Percentiles rank a stretch among this genome's conserved stretches.
Conservation (phyloP, 179 eudicot genomes). For the Vitellaria paradoxa region DNA sequence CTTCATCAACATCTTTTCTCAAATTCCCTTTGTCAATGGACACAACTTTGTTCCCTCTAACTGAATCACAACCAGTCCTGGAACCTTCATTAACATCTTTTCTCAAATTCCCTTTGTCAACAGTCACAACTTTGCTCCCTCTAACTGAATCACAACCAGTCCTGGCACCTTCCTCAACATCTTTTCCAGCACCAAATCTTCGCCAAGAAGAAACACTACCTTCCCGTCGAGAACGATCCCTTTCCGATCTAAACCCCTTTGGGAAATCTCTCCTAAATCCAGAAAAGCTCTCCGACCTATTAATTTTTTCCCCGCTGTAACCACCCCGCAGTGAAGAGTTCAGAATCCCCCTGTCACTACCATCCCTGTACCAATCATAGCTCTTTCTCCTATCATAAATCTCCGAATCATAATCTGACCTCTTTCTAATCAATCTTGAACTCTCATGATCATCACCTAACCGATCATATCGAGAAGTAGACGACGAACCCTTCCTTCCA, state of each 20-base stretch:
- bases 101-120: slow-evolving; percentile 24
- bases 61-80: too few relatives aligned
- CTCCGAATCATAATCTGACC: slow-evolving; percentile 61
- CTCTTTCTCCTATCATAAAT: slow-evolving; percentile 56
- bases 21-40: too few relatives aligned
- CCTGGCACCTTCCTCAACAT: slow-evolving; percentile 63
- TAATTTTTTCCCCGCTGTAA: slow-evolving; percentile 51
- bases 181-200: slow-evolving; percentile 71
- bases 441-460: slow-evolving; percentile 47
- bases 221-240: slow-evolving; percentile 76
- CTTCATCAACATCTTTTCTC: too few relatives aligned
- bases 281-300: slow-evolving; percentile 83
- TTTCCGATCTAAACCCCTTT: slow-evolving; percentile 91
- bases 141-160: slow-evolving; percentile 39
- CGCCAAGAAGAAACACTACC: slow-evolving; percentile 77
- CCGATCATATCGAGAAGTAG: slow-evolving; percentile 43
- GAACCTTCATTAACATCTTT: too few relatives aligned
- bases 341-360: slow-evolving; percentile 40
- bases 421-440: slow-evolving; percentile 50
- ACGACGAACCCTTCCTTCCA: slow-evolving; percentile 39
- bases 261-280: slow-evolving; percentile 78
- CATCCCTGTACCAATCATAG: slow-evolving; percentile 69
- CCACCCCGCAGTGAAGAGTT: slow-evolving; percentile 69
- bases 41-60: too few relatives aligned
- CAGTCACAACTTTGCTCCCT: slow-evolving; percentile 44